Percentiles rank a stretch among this genome's conserved stretches.
Evolutionary conservation across 352 stramenopile species (phyloP).

Genomic region (Phytophthora aleatoria): DNA sequence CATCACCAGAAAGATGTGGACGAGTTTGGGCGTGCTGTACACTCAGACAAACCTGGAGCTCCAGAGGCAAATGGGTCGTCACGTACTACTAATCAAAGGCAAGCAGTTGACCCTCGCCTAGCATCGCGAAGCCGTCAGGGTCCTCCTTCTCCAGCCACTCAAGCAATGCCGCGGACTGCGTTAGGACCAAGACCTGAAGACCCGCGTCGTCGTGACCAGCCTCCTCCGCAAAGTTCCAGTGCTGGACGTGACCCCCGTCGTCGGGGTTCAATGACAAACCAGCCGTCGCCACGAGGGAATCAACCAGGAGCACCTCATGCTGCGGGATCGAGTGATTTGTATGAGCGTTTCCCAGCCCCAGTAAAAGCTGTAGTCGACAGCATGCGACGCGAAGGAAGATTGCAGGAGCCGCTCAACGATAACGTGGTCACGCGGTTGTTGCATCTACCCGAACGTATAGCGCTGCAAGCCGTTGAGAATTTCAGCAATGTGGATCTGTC

Average conservation of each 20-base stretch:
- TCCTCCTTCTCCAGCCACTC: slow-evolving; percentile 12
- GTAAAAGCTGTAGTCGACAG: slow-evolving; percentile 61
- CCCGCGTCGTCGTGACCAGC: slow-evolving; percentile 39
- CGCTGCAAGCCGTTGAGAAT: slow-evolving; percentile 73
- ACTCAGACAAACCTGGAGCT: slow-evolving; percentile 15
- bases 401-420: slow-evolving; percentile 75
- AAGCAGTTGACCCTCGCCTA: slow-evolving; percentile 32
- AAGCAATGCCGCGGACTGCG: neutral
- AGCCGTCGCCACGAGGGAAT: slow-evolving; percentile 12
- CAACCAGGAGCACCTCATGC: slow-evolving; percentile 9
- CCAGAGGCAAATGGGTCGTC: slow-evolving; percentile 10
- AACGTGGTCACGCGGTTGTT: slow-evolving; percentile 73
- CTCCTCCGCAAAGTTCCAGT: slow-evolving; percentile 22
- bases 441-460: slow-evolving; percentile 68
- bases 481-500: slow-evolving; percentile 77
- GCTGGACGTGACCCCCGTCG: slow-evolving; percentile 45
- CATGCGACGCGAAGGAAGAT: slow-evolving; percentile 54
- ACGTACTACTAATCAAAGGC: slow-evolving; percentile 11
- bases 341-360: slow-evolving; percentile 50
- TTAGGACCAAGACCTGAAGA: slow-evolving; percentile 29
- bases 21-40: slow-evolving; percentile 60
- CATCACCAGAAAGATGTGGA: slow-evolving; percentile 40
- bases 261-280: slow-evolving; percentile 27
- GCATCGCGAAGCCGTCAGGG: slow-evolving; percentile 22
- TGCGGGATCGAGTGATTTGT: slow-evolving; percentile 48